These are phyloP conservation scores for Agrocybe pediades DNA, from an alignment of 768 basidiomycete genomes.

Conservation along the genomic window DNA sequence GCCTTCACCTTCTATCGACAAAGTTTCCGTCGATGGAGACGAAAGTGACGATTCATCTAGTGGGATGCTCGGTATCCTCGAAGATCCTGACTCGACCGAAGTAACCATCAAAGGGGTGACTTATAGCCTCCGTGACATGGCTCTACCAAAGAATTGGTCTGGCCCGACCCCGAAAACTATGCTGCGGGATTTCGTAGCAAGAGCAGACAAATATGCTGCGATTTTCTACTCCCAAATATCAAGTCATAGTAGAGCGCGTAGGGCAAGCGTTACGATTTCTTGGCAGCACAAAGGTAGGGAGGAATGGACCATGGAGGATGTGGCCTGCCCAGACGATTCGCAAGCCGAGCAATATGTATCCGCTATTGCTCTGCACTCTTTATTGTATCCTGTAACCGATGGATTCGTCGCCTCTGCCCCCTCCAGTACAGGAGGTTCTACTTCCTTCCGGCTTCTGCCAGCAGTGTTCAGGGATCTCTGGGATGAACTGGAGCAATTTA, in stretches of 20 bases:
- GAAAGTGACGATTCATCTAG: conserved; percentile 49
- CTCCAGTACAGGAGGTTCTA: conserved; percentile 46
- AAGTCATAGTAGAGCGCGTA: conserved; percentile 70
- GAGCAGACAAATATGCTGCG: conserved; percentile 73
- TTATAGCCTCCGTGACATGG: conserved; percentile 67
- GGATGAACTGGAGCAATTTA: conserved; percentile 77
- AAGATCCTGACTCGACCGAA: conserved; percentile 59
- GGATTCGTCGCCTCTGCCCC: conserved; percentile 63
- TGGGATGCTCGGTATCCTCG: conserved; percentile 76
- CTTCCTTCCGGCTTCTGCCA: conserved; percentile 82
- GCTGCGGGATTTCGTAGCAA: conserved; percentile 67
- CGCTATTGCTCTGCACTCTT: conserved; percentile 78
- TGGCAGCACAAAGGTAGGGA: conserved; percentile 66
- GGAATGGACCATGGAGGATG: conserved; percentile 81
- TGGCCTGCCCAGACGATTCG: conserved; percentile 73
- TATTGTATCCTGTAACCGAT: conserved; percentile 63
- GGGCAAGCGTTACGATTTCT: conserved; percentile 70
- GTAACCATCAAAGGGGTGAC: conserved; percentile 56
- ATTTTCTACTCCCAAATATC: conserved; percentile 69
- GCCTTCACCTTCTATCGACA: conserved; percentile 18
- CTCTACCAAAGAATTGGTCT: conserved; percentile 81
- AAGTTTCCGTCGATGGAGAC: conserved; percentile 54
- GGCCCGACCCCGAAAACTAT: conserved; percentile 79
- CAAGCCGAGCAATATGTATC: conserved; percentile 94
- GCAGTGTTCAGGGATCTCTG: conserved; percentile 85